Conservation (phyloP, 2,329 filamentous ascomycete genomes). For the Apiospora sp. region DNA sequence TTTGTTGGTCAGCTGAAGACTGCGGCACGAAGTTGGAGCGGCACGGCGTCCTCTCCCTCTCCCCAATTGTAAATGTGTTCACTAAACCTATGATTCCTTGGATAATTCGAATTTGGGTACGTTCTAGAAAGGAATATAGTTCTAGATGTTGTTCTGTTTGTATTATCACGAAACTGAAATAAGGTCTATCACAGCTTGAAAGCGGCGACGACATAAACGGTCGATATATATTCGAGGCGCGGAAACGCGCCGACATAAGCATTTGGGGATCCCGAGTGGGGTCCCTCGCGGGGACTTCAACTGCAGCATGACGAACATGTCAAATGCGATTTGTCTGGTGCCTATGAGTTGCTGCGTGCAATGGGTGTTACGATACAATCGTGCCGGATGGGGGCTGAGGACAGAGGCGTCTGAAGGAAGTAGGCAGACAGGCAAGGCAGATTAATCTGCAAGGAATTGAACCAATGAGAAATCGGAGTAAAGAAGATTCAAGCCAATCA, state of each 20-base stretch:
- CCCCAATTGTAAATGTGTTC: too few species aligned
- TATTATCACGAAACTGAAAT: too few species aligned
- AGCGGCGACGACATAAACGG: too few species aligned
- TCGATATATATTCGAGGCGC: not conserved
- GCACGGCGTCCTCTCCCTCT: not conserved
- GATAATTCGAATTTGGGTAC: too few species aligned
- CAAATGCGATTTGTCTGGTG: not conserved
- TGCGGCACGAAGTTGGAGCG: not conserved
- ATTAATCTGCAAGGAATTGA: not conserved
- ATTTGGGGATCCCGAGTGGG: not conserved
- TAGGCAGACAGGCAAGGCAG: not conserved
- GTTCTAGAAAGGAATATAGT: too few species aligned
- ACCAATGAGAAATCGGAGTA: not conserved
- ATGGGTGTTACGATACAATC: not conserved
- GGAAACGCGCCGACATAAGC: not conserved
- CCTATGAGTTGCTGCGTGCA: not conserved
- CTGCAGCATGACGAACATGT: not conserved
- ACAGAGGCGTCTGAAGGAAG: not conserved
- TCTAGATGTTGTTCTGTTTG: too few species aligned
- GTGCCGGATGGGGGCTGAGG: not conserved
- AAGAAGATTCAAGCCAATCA: not conserved
- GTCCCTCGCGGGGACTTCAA: not conserved
- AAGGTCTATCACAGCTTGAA: too few species aligned
- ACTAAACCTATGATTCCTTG: too few species aligned
- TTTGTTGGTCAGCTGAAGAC: constrained; percentile 13